A percentile compares a stretch with the other conserved stretches of the same genome.
These are phyloP conservation scores for Zygnema cylindricum DNA, from an alignment of 139 green algal species.

Conservation along the genomic window DNA sequence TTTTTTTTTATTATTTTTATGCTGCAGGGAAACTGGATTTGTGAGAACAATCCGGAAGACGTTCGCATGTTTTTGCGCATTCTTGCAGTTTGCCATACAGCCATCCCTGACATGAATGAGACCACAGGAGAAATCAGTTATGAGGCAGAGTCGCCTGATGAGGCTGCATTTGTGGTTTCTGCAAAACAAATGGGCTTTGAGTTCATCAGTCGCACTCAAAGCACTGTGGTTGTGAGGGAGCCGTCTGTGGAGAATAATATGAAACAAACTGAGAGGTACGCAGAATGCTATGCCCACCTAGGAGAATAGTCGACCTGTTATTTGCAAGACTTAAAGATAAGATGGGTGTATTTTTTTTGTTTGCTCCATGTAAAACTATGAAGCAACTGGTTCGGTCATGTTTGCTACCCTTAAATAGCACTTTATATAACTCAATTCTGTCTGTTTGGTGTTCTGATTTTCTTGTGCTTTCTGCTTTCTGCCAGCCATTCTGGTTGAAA, in stretches of 20 bases:
- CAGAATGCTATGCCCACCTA: too few relatives aligned
- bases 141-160: conserved; percentile 87
- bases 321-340: too few relatives aligned
- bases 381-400: too few relatives aligned
- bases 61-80: conserved; percentile 51
- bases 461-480: too few relatives aligned
- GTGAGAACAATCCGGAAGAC: conserved; percentile 46
- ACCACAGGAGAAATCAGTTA: conserved; percentile 39
- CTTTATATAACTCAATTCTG: too few relatives aligned
- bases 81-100: conserved; percentile 61
- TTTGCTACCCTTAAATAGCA: too few relatives aligned
- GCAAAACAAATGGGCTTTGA: conserved; percentile 77
- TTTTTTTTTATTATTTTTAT: too few relatives aligned
- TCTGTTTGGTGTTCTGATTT: too few relatives aligned
- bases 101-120: conserved; percentile 63
- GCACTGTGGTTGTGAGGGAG: conserved; percentile 16
- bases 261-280: background rate
- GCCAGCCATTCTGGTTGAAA: too few relatives aligned
- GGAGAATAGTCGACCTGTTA: too few relatives aligned
- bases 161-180: conserved; percentile 92
- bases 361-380: too few relatives aligned
- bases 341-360: too few relatives aligned
- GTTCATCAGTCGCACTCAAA: conserved; percentile 33
- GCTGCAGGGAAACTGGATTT: conserved; percentile 72
- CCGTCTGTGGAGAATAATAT: background rate